Evolutionary conservation across 202 grass and related monocot genomes (phyloP).

Genomic region (Cymbopogon flexuosus): DNA sequence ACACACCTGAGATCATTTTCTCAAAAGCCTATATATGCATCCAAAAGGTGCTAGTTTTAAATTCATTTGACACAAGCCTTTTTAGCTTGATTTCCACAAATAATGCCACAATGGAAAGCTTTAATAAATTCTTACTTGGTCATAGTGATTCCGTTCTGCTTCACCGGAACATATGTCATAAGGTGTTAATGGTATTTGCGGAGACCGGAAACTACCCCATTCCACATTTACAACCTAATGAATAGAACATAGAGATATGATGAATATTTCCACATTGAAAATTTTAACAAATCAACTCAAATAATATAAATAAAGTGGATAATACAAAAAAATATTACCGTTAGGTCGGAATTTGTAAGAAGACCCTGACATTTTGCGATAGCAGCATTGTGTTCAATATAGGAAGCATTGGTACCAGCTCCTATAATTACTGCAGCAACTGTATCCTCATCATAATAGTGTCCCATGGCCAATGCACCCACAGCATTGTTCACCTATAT

Average conservation of each 20-base stretch:
- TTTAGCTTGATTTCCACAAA: background rate
- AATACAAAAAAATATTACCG: conserved; percentile 37
- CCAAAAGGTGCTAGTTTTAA: background rate
- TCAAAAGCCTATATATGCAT: conserved; percentile 54
- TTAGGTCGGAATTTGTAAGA: conserved; percentile 53
- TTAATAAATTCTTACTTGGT: conserved; percentile 49
- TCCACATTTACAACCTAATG: conserved; percentile 84
- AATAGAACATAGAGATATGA: background rate
- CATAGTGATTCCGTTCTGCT: conserved; percentile 44
- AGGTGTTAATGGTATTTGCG: conserved; percentile 67
- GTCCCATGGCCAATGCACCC: conserved; percentile 70
- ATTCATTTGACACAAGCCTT: background rate
- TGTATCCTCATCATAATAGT: conserved; percentile 82
- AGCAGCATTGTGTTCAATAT: conserved; percentile 58
- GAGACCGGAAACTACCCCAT: conserved; percentile 87
- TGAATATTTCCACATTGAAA: background rate
- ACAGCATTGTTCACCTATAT: conserved; percentile 85
- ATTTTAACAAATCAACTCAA: background rate
- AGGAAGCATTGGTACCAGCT: conserved; percentile 83
- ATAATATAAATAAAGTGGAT: background rate
- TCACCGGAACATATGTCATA: conserved; percentile 74
- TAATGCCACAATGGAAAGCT: background rate
- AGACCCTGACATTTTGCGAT: conserved; percentile 59
- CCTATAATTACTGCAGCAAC: conserved; percentile 86
- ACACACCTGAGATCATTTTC: conserved; percentile 90